Evolutionary conservation across 345 rosid species (phyloP).

Genomic region (Euphorbia tirucalli): DNA sequence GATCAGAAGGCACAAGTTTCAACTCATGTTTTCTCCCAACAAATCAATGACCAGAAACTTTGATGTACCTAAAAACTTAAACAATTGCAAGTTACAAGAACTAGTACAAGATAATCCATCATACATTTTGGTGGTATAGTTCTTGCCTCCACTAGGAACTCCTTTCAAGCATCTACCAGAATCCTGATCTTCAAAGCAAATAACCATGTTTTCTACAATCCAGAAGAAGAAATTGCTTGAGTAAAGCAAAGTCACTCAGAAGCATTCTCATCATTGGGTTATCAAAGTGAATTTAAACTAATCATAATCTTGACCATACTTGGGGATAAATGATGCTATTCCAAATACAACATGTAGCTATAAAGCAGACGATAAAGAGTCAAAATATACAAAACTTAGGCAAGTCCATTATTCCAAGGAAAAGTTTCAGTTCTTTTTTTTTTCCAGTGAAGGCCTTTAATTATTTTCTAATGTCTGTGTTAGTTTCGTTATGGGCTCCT

Average conservation of each 20-base stretch:
- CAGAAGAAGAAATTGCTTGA: constrained; percentile 21
- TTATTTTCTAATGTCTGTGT: not conserved
- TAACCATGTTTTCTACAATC: constrained; percentile 81
- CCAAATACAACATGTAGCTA: too few species aligned
- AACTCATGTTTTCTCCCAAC: not conserved
- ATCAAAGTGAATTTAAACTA: not conserved
- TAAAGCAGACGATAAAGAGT: not conserved
- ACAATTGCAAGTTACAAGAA: constrained; percentile 15
- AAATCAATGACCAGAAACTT: constrained; percentile 1
- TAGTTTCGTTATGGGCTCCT: not conserved
- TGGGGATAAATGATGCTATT: not conserved
- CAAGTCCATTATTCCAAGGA: not conserved
- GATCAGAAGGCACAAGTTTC: not conserved
- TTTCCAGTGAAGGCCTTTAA: not conserved
- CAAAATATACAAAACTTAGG: not conserved
- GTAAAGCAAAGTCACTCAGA: constrained; percentile 15
- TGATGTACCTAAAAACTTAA: not conserved
- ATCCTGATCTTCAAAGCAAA: constrained; percentile 78
- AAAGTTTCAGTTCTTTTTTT: not conserved
- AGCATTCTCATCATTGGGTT: constrained; percentile 15
- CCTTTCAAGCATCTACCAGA: constrained; percentile 76
- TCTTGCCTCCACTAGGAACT: constrained; percentile 54
- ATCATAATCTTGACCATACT: not conserved
- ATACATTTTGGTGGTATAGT: constrained; percentile 65
- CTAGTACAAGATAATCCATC: constrained; percentile 7